Percentiles rank a stretch among this genome's conserved stretches.
phyloP scores from a whole-genome alignment of 2,329 filamentous ascomycete genomes.

The Fusarium citri region DNA sequence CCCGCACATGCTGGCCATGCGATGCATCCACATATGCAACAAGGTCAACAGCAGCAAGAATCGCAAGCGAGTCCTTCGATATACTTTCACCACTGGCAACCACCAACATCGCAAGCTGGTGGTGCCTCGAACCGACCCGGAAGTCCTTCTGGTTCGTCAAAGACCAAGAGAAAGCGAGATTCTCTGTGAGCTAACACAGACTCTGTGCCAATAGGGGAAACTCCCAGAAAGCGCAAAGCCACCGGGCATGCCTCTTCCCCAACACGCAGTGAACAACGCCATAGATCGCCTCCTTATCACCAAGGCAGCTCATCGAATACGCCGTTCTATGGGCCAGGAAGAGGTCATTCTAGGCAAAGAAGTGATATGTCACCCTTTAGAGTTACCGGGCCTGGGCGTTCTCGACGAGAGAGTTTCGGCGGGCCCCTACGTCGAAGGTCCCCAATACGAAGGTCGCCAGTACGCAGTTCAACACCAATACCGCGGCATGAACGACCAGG shows the following conservation, averaged over 20 bases:
- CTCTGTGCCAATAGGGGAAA: slow-evolving; percentile 70
- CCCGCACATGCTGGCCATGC: slow-evolving; percentile 45
- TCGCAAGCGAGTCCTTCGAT: slow-evolving; percentile 74
- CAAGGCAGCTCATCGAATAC: slow-evolving; percentile 46
- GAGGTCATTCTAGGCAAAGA: slow-evolving; percentile 52
- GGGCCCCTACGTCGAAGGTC: slow-evolving; percentile 43
- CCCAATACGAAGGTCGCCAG: slow-evolving; percentile 40
- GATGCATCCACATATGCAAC: slow-evolving; percentile 63
- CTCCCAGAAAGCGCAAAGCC: slow-evolving; percentile 88
- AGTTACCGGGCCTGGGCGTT: slow-evolving; percentile 41
- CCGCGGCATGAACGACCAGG: slow-evolving; percentile 39
- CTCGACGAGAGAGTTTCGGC: slow-evolving; percentile 45
- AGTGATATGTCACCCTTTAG: slow-evolving; percentile 54
- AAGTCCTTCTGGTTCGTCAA: slow-evolving; percentile 80
- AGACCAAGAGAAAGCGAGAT: slow-evolving; percentile 61
- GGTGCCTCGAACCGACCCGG: slow-evolving; percentile 73
- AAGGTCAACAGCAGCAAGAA: slow-evolving; percentile 67
- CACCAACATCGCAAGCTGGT: slow-evolving; percentile 74
- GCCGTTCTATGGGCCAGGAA: slow-evolving; percentile 41
- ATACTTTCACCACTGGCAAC: slow-evolving; percentile 94
- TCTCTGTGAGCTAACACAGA: slow-evolving; percentile 55
- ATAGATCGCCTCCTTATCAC: slow-evolving; percentile 51
- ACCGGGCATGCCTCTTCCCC: slow-evolving; percentile 55
- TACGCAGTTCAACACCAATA: slow-evolving; percentile 38
- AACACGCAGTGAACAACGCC: slow-evolving; percentile 47